Evolutionary conservation across 768 basidiomycete genomes (phyloP), one percentile per base, ranked within the genome.

Genomic region (Auricularia sp.): DNA sequence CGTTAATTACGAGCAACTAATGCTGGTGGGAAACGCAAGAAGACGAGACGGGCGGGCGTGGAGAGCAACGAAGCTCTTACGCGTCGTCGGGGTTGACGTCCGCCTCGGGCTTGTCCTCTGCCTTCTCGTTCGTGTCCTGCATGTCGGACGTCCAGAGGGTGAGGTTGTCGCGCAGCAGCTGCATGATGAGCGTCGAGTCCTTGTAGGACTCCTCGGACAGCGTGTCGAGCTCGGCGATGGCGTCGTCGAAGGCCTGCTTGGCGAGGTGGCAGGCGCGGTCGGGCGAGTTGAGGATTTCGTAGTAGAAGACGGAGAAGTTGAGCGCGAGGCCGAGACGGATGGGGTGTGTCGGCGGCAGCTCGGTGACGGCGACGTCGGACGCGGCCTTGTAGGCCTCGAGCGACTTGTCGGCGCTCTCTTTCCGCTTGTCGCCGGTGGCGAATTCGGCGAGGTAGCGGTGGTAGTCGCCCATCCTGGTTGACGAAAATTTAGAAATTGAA

Each of bases 271-370:
- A 93, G 36, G 92, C 92, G 67, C 89, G 81, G 71, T 91, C 89
- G 33, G 93, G 90, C 72, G 87, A 89, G 74, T 87, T 86, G 68
- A 85, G 82, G 70, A 93, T 90, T 73, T 94, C 87, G 73, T 92
- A 92, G 74, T 90, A 93, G 79, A 90, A 95, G 61, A 95, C 93
- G n/a, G 91, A 87, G 77, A 95, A 93, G 78, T 94, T 95, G 71
- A 95, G 81, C 39, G 92, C 91, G 61, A 95, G 79, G 42, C 92
- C 93, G 65, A 95, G 79, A 70, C 91, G 84, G 66, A 93, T 94
- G 64, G 93, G 91, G 76, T 94, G 90, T 60, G 88, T 84, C 5
- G 87, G 80, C 33, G 84, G 85, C 62, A 95, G 83, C 70, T 88
- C 86, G 64, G 82, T 80, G 63, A 83, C 72, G 43, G 92, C 91